phyloP scores from a whole-genome alignment of 192 early-diverging fungal species.

The Coemansia sp. region DNA sequence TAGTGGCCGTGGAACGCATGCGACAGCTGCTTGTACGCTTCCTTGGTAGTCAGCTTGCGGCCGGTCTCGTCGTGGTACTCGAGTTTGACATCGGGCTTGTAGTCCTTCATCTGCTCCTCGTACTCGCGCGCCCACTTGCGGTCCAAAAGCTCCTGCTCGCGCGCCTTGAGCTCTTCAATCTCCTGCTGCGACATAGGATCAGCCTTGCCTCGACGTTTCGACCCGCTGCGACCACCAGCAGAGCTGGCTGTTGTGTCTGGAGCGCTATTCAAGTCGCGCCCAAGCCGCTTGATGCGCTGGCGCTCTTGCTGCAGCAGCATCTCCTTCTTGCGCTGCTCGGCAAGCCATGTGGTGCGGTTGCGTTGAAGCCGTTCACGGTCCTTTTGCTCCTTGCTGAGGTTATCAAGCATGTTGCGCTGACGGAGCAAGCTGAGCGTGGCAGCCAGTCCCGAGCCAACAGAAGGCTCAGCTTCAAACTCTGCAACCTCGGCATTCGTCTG shows the following conservation, averaged over 20 bases:
- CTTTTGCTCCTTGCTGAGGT: conserved; percentile 65
- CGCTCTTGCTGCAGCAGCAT: conserved; percentile 59
- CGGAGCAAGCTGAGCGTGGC: conserved; percentile 78
- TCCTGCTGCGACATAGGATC: conserved; percentile 39
- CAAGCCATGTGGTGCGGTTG: conserved; percentile 62
- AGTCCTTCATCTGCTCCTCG: conserved; percentile 84
- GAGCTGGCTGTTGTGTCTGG: neutral
- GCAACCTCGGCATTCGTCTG: neutral
- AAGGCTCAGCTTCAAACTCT: conserved; percentile 59
- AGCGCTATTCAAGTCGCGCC: conserved; percentile 5
- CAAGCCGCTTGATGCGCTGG: conserved; percentile 67
- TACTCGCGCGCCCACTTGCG: conserved; percentile 67
- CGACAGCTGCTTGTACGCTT: conserved; percentile 86
- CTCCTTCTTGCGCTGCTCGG: conserved; percentile 67
- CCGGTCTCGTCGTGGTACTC: conserved; percentile 92
- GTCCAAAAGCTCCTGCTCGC: conserved; percentile 55
- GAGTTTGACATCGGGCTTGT: conserved; percentile 85
- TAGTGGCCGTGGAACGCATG: conserved; percentile 96
- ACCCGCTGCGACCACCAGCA: neutral
- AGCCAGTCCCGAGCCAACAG: conserved; percentile 75
- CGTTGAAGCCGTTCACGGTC: conserved; percentile 59
- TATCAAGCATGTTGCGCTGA: conserved; percentile 73
- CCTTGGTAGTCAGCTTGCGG: conserved; percentile 75
- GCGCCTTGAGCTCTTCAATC: conserved; percentile 39
- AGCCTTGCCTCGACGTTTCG: conserved; percentile 41